phyloP scores from a whole-genome alignment of 31 red algal genomes.

The Bonnemaisonia californica region DNA sequence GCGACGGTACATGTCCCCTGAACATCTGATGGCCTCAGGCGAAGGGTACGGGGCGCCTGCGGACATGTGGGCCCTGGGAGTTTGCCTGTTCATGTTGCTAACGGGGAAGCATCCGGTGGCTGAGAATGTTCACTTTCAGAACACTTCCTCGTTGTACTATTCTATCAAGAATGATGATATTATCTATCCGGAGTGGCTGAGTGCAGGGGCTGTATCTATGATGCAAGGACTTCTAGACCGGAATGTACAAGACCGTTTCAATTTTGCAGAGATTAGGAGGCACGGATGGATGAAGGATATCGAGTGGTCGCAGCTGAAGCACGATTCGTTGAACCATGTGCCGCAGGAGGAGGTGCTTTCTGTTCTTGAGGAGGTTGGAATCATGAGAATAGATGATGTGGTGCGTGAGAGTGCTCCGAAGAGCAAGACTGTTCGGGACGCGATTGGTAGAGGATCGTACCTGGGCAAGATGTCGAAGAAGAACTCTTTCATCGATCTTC shows the following conservation, averaged over 20 bases:
- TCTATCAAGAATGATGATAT: neutral
- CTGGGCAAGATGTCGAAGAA: neutral
- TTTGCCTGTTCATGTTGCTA: conserved; percentile 65
- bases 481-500: neutral
- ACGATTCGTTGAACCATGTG: neutral
- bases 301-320: conserved; percentile 9
- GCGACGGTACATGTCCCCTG: conserved; percentile 65
- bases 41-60: conserved; percentile 37
- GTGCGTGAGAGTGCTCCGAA: neutral
- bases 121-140: neutral
- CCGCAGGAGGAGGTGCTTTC: conserved; percentile 1
- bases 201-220: neutral
- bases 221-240: neutral
- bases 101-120: conserved; percentile 61
- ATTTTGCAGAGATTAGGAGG: neutral
- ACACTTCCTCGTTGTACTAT: neutral
- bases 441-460: neutral
- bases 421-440: neutral
- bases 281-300: conserved; percentile 1
- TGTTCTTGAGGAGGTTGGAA: neutral
- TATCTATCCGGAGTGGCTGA: neutral
- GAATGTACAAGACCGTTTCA: neutral
- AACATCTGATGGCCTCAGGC: conserved; percentile 42
- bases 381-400: neutral
- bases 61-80: conserved; percentile 66